These are phyloP conservation scores for Penicillium desertorum DNA, from an alignment of 495 filamentous ascomycete species.

Conservation along the genomic window DNA sequence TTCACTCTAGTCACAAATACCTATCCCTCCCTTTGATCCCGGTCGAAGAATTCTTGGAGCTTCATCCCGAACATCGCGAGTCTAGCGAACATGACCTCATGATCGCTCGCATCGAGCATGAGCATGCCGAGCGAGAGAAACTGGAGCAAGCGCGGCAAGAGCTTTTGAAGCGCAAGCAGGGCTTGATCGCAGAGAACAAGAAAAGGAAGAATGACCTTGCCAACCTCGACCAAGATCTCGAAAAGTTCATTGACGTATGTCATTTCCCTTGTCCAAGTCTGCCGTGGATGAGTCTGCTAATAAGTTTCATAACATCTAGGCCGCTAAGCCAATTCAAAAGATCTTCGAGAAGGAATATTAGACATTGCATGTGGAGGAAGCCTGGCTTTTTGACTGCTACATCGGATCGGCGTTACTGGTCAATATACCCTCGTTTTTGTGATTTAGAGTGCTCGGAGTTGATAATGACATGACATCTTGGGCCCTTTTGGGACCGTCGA, in stretches of 20 bases:
- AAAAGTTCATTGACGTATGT: conserved; percentile 78
- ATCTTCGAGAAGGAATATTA: conserved; percentile 74
- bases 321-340: conserved; percentile 81
- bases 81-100: conserved; percentile 76
- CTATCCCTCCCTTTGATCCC: conserved; percentile 79
- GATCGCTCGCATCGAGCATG: conserved; percentile 89
- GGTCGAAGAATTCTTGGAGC: conserved; percentile 74
- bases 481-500: neutral
- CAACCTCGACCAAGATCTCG: conserved; percentile 82
- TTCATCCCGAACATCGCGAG: conserved; percentile 71
- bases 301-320: conserved; percentile 45
- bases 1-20: conserved; percentile 73
- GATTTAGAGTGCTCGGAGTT: conserved; percentile 8
- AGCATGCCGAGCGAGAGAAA: conserved; percentile 79
- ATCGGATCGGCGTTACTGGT: conserved; percentile 34
- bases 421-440: conserved; percentile 35
- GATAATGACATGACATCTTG: neutral
- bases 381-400: conserved; percentile 18
- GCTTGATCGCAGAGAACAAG: conserved; percentile 90
- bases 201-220: conserved; percentile 90
- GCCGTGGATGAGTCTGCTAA: neutral
- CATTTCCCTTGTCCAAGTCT: neutral
- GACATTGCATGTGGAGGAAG: conserved; percentile 9
- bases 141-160: conserved; percentile 85
- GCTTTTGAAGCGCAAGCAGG: conserved; percentile 85